Base-by-base conservation (phyloP, 768 basidiomycete species). In the Arthromyces matolae region DNA sequence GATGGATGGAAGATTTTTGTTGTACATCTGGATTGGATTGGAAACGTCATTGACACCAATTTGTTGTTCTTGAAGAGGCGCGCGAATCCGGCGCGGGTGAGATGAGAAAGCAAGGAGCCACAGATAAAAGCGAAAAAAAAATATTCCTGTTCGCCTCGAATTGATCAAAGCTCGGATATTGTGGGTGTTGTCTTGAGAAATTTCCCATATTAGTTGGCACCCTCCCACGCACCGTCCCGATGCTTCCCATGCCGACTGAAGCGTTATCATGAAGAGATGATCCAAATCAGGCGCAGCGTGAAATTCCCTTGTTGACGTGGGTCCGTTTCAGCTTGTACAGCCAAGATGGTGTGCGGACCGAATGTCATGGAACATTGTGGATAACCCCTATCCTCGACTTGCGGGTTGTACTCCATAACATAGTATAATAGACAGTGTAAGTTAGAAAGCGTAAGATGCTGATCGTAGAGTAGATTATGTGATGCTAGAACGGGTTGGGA, bases 121-220 rank as follows among this genome's bases (percentile, higher is more conserved):
- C 42, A 37, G 37, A 45, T n/a, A n/a, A n/a, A n/a, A n/a, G n/a
- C n/a, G n/a, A n/a, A n/a, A n/a, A n/a, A n/a, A n/a, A n/a, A n/a
- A 40, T 43, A 39, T 54, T 32, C 40, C 49, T 33, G 45, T 49
- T 34, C 38, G 44, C 33, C 35, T 50, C 43, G 49, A 44, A 23
- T 19, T 47, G 45, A 42, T 53, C 47, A 53, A n/a, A 51, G 47
- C 42, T 37, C 56, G 46, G 48, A 45, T 54, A 51, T 44, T 43
- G 46, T 40, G 48, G 20, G 45, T 42, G 40, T 24, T 20, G 35
- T 22, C 54, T 56, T 52, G 54, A 45, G 54, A 54, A 54, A 51
- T 28, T 54, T 51, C 36, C 49, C 46, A 51, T 40, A 48, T 48
- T 34, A 41, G 46, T 19, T 41, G 37, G 23, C 13, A 28, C 38